Evolutionary conservation across 1,139 yeast genomes (phyloP).

Genomic region (Hansenula sp.): DNA sequence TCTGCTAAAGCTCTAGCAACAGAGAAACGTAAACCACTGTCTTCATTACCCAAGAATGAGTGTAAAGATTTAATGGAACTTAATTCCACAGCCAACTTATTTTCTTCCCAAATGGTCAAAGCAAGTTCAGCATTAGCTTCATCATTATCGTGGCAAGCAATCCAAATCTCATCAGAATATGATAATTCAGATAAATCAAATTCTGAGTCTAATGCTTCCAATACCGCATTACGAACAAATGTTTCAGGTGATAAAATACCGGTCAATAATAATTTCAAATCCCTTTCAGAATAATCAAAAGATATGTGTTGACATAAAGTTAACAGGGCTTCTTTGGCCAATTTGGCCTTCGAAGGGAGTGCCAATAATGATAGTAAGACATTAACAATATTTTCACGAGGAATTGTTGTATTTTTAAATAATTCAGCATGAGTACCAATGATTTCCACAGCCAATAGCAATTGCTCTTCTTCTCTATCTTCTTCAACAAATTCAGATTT

Average conservation of each 20-base stretch:
- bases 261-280: constrained; percentile 56
- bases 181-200: constrained; percentile 62
- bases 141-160: constrained; percentile 74
- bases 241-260: constrained; percentile 58
- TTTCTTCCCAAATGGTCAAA: constrained; percentile 81
- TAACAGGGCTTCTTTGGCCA: constrained; percentile 78
- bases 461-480: constrained; percentile 85
- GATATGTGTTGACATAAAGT: constrained; percentile 75
- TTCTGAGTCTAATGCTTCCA: constrained; percentile 85
- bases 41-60: constrained; percentile 45
- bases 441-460: constrained; percentile 73
- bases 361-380: constrained; percentile 65
- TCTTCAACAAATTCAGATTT: constrained; percentile 67
- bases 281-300: constrained; percentile 49
- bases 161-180: constrained; percentile 68
- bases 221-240: constrained; percentile 72
- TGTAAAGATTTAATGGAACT: constrained; percentile 45
- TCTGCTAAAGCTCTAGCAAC: constrained; percentile 60
- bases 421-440: constrained; percentile 73
- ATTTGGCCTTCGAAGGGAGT: constrained; percentile 73
- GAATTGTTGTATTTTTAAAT: constrained; percentile 63
- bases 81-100: constrained; percentile 43
- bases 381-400: constrained; percentile 60
- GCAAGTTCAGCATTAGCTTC: constrained; percentile 63
- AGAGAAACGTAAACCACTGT: constrained; percentile 65